These are phyloP conservation scores for Cucumis melo DNA, from an alignment of 306 rosid genomes.

Conservation along the genomic window DNA sequence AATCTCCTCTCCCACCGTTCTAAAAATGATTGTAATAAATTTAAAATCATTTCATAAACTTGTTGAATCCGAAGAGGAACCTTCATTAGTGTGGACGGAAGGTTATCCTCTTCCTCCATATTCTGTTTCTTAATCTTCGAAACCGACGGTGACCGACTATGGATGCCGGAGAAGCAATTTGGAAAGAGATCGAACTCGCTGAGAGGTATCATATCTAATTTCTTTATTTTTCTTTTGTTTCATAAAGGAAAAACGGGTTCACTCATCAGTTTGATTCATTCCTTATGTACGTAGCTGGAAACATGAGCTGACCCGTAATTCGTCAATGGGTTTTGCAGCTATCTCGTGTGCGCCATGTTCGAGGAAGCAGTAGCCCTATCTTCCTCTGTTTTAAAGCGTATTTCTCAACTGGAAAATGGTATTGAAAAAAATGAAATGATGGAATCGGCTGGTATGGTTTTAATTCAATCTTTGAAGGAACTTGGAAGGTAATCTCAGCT, in stretches of 20 bases:
- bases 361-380: constrained; percentile 50
- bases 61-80: too few relatives aligned
- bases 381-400: constrained; percentile 45
- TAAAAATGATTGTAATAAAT: too few relatives aligned
- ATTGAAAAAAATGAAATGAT: constrained; percentile 26
- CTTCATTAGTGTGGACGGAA: not conserved
- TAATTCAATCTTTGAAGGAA: constrained; percentile 50
- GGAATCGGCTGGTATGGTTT: constrained; percentile 64
- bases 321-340: constrained; percentile 23
- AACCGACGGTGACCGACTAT: not conserved
- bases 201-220: constrained; percentile 37
- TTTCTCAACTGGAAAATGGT: not conserved
- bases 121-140: not conserved
- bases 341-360: constrained; percentile 62
- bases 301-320: not conserved
- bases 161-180: constrained; percentile 11
- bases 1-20: too few relatives aligned
- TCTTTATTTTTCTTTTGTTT: not conserved
- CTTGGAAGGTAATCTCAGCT: constrained; percentile 31
- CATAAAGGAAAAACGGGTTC: not conserved
- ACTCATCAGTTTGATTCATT: not conserved
- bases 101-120: not conserved
- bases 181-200: constrained; percentile 56
- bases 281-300: not conserved
- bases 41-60: too few relatives aligned